These are phyloP conservation scores for Aegilops umbellulata DNA, from an alignment of 176 grass and related monocot genomes.

Conservation along the genomic window DNA sequence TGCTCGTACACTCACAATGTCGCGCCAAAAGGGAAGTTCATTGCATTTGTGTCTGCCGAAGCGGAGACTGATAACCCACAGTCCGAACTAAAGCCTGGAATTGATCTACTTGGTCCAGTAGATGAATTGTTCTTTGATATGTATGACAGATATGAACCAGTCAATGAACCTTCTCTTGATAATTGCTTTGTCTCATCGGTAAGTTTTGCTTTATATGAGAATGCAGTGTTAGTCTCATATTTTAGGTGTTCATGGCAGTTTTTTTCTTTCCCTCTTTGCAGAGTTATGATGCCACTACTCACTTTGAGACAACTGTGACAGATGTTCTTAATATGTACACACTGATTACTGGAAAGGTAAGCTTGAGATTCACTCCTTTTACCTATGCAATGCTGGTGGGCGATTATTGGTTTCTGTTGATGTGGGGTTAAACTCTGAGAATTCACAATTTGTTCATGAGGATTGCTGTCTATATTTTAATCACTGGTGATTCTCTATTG, in stretches of 20 bases:
- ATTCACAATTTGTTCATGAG: neutral
- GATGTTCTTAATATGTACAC: slow-evolving; percentile 88
- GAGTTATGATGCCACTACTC: slow-evolving; percentile 90
- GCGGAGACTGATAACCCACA: slow-evolving; percentile 70
- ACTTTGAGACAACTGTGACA: slow-evolving; percentile 83
- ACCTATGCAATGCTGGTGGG: neutral
- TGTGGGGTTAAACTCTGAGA: neutral
- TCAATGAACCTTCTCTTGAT: slow-evolving; percentile 82
- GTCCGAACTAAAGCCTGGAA: slow-evolving; percentile 66
- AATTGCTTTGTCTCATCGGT: slow-evolving; percentile 87
- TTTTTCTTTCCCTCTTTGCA: slow-evolving; percentile 32
- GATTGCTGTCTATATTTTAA: neutral
- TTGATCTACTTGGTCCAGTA: slow-evolving; percentile 80
- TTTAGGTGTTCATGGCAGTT: slow-evolving; percentile 15
- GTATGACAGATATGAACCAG: slow-evolving; percentile 77
- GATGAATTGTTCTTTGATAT: slow-evolving; percentile 88
- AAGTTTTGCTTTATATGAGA: slow-evolving; percentile 12
- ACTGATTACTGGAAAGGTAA: slow-evolving; percentile 84
- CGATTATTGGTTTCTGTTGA: neutral
- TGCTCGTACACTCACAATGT: slow-evolving; percentile 91
- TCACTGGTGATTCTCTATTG: neutral
- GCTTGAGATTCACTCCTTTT: neutral
- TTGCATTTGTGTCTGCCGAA: slow-evolving; percentile 88
- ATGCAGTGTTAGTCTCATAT: neutral
- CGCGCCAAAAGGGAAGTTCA: slow-evolving; percentile 78